phyloP scores from a whole-genome alignment of 352 stramenopile species.

The Pythium plurisporium region DNA sequence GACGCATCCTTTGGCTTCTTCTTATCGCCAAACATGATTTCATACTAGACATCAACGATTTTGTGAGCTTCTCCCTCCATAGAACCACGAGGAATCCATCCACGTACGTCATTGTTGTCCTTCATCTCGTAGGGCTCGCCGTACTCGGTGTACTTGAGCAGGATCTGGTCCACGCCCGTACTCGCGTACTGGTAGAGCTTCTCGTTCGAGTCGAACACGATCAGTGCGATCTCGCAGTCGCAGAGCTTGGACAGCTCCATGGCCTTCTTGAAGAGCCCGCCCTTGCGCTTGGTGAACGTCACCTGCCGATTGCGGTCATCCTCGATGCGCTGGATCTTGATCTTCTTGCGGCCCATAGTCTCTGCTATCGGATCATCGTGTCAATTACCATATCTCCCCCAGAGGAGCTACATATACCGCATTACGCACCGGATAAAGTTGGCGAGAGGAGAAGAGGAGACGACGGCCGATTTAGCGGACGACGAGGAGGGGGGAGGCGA shows the following conservation, averaged over 20 bases:
- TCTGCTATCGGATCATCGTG: not conserved
- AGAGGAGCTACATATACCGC: no score
- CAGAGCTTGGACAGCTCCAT: constrained; percentile 87
- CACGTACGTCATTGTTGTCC: constrained; percentile 76
- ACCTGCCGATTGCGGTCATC: constrained; percentile 83
- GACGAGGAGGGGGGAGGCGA: not conserved
- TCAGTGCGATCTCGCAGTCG: constrained; percentile 82
- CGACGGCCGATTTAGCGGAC: not conserved
- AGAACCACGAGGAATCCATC: not conserved
- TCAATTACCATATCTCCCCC: not conserved
- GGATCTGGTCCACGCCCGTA: constrained; percentile 77
- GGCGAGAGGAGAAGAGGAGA: no score
- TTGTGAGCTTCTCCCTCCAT: not conserved
- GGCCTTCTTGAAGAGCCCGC: constrained; percentile 84
- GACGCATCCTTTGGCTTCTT: constrained; percentile 61
- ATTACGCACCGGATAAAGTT: no score
- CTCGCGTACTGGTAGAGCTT: constrained; percentile 85
- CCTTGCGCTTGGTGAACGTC: constrained; percentile 85
- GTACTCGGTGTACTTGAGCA: constrained; percentile 87
- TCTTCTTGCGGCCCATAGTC: constrained; percentile 83
- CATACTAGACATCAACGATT: no score
- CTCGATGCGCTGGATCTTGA: constrained; percentile 85
- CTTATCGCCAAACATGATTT: constrained; percentile 81
- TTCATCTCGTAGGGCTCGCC: constrained; percentile 79
- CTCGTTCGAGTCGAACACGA: constrained; percentile 86